phyloP scores from a whole-genome alignment of 352 stramenopile genomes.

The Globisporangium camurandrum region DNA sequence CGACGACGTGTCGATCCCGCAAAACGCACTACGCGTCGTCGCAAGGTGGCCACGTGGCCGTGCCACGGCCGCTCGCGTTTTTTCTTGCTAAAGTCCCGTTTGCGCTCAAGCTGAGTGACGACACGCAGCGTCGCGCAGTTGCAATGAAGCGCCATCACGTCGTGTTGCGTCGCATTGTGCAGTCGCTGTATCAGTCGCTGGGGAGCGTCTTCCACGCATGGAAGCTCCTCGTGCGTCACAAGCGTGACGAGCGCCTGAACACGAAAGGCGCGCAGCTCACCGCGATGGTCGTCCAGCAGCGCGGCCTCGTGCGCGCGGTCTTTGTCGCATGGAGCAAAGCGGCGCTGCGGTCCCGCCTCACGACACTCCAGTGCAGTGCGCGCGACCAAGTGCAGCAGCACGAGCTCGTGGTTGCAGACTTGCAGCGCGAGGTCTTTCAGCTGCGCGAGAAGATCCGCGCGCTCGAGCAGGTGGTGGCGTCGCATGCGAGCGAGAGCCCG shows the following conservation, averaged over 20 bases:
- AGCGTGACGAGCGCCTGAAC: constrained; percentile 31
- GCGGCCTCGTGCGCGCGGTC: constrained; percentile 31
- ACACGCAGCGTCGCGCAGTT: constrained; percentile 19
- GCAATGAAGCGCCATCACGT: constrained; percentile 34
- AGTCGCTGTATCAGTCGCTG: constrained; percentile 42
- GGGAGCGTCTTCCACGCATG: constrained; percentile 50
- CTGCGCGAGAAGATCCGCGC: constrained; percentile 22
- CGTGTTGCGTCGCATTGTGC: constrained; percentile 39
- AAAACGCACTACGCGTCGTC: not conserved
- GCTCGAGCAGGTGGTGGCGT: constrained; percentile 14
- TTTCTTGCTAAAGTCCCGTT: constrained; percentile 38
- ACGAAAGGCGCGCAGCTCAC: constrained; percentile 45
- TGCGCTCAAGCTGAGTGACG: constrained; percentile 31
- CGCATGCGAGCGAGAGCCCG: not conserved
- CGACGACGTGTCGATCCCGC: not conserved
- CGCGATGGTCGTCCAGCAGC: constrained; percentile 41
- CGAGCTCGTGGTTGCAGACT: constrained; percentile 22
- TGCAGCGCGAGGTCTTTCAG: constrained; percentile 33
- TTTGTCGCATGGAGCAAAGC: constrained; percentile 50
- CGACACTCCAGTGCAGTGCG: constrained; percentile 19
- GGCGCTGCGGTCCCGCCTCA: constrained; percentile 15
- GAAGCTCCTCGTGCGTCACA: constrained; percentile 26
- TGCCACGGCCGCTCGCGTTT: constrained; percentile 29
- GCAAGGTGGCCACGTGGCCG: constrained; percentile 7
- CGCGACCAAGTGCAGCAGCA: constrained; percentile 16